Conservation (phyloP, 164 flowering plant genomes). For the Paratinospora sagittata region DNA sequence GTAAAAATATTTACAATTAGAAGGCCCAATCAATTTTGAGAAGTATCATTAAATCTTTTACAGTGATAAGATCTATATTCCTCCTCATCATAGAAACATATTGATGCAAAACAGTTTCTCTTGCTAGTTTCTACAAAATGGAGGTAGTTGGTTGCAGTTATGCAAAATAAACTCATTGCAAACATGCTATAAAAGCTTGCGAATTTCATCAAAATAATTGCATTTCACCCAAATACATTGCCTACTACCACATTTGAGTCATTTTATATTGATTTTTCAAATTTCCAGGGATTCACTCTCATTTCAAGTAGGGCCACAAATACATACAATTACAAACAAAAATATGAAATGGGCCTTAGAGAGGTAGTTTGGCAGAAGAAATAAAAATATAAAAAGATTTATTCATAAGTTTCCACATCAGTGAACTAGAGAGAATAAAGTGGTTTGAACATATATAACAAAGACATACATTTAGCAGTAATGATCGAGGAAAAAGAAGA, state of each 20-base stretch:
- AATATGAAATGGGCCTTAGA: neutral
- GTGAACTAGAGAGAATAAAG: too few relatives aligned
- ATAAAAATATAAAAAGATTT: neutral
- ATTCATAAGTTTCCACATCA: neutral
- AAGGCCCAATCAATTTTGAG: slow-evolving; percentile 1
- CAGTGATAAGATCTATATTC: neutral
- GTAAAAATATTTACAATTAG: neutral
- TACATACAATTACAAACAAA: neutral
- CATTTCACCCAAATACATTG: too few relatives aligned
- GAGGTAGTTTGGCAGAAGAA: neutral
- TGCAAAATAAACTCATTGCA: too few relatives aligned
- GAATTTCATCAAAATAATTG: too few relatives aligned
- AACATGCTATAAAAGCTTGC: too few relatives aligned
- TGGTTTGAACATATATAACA: too few relatives aligned
- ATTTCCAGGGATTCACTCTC: neutral
- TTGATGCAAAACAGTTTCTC: neutral
- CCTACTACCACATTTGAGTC: too few relatives aligned
- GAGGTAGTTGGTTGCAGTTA: too few relatives aligned
- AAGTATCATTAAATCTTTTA: slow-evolving; percentile 7
- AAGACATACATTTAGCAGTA: too few relatives aligned
- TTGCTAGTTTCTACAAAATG: too few relatives aligned
- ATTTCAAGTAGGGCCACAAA: neutral
- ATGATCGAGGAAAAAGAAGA: too few relatives aligned
- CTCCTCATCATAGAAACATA: neutral
- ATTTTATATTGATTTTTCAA: too few relatives aligned